These are phyloP conservation scores for Colletotrichum somersetense DNA, from an alignment of 2,329 filamentous ascomycete genomes.

Conservation along the genomic window DNA sequence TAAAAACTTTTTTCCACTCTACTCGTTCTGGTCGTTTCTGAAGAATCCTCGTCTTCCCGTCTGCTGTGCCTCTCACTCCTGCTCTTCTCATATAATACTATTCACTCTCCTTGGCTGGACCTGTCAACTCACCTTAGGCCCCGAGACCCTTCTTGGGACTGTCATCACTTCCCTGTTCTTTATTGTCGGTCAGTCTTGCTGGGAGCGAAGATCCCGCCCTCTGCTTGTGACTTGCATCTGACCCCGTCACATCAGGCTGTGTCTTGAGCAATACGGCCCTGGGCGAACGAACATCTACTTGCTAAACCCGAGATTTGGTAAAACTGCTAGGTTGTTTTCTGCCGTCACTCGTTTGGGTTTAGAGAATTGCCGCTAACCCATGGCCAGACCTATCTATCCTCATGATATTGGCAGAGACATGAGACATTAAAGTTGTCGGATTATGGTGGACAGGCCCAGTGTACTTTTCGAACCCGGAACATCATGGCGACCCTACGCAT, in stretches of 20 bases:
- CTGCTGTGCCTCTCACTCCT: conserved; percentile 24
- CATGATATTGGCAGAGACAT: conserved; percentile 41
- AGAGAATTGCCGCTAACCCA: conserved; percentile 24
- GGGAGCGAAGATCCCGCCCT: conserved; percentile 24
- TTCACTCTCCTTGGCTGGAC: conserved; percentile 14
- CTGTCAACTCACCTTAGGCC: conserved; percentile 16
- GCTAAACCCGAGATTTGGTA: conserved; percentile 21
- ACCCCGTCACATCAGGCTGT: not conserved
- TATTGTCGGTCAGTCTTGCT: conserved; percentile 12
- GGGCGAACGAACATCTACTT: conserved; percentile 45
- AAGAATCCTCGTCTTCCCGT: conserved; percentile 7
- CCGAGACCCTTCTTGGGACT: conserved; percentile 10
- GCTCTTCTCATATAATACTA: conserved; percentile 26
- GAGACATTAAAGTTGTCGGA: conserved; percentile 24
- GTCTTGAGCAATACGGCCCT: conserved; percentile 19
- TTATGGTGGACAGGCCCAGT: conserved; percentile 43
- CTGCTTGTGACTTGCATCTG: conserved; percentile 9
- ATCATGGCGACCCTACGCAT: conserved; percentile 59
- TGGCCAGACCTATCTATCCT: conserved; percentile 31
- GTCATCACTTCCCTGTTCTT: not conserved
- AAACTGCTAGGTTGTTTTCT: conserved; percentile 41
- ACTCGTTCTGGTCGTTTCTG: conserved; percentile 3
- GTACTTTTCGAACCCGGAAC: conserved; percentile 46
- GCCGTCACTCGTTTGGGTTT: conserved; percentile 6
- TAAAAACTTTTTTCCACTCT: conserved; percentile 8